Evolutionary conservation across 1,139 yeast species (phyloP).

Genomic region (Debaryomyces subglobosus): DNA sequence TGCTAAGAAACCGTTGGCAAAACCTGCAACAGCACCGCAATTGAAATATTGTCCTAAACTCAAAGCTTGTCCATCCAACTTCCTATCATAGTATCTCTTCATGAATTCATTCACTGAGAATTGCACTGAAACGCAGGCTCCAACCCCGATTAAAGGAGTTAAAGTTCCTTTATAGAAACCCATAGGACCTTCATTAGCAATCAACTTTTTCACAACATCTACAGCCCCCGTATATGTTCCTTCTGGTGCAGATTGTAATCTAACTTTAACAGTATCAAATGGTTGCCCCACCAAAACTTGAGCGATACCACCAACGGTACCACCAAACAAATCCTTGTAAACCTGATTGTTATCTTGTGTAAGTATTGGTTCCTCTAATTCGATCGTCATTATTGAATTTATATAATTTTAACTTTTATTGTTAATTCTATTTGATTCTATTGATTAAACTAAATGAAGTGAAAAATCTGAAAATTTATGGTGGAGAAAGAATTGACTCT

Average conservation of each 20-base stretch:
- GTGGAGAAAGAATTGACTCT: not conserved
- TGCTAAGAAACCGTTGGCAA: conserved; percentile 85
- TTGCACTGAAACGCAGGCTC: conserved; percentile 86
- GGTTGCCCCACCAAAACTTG: conserved; percentile 97
- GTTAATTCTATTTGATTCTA: not conserved
- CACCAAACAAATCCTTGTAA: conserved; percentile 80
- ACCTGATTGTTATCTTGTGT: conserved; percentile 55
- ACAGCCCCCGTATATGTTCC: conserved; percentile 75
- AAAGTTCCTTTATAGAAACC: conserved; percentile 92
- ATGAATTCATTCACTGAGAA: conserved; percentile 88
- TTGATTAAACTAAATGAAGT: not conserved
- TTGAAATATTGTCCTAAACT: conserved; percentile 64
- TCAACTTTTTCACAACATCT: conserved; percentile 71
- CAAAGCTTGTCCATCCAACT: conserved; percentile 43
- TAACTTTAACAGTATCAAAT: conserved; percentile 89
- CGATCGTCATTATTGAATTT: conserved; percentile 36
- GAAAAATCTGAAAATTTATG: not conserved
- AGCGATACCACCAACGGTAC: conserved; percentile 92
- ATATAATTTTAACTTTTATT: not conserved
- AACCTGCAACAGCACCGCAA: conserved; percentile 88
- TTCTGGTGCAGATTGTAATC: conserved; percentile 82
- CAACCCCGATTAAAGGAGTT: conserved; percentile 86
- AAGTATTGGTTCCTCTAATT: conserved; percentile 51
- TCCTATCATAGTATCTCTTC: conserved; percentile 70
- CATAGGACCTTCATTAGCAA: conserved; percentile 72